These are phyloP conservation scores for Daldinia caldariorum DNA, from an alignment of 495 filamentous ascomycete genomes.

Conservation along the genomic window DNA sequence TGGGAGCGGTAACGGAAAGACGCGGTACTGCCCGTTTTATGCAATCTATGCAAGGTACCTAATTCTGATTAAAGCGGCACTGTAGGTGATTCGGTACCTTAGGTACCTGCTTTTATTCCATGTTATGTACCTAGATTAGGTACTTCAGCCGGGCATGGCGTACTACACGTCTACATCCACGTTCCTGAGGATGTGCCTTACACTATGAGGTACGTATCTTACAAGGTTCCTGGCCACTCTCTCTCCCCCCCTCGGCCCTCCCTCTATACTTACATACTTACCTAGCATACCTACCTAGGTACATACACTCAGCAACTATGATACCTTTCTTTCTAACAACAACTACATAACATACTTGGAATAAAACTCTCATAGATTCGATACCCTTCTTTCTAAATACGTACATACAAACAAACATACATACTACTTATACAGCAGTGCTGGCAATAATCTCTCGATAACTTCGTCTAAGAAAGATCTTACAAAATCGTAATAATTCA, in stretches of 20 bases:
- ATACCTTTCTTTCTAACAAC: slow-evolving; percentile 6
- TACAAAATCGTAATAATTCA: slow-evolving; percentile 27
- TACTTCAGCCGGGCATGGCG: not conserved
- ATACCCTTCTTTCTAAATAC: slow-evolving; percentile 36
- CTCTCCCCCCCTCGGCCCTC: not conserved
- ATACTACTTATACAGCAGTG: slow-evolving; percentile 28
- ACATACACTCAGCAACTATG: slow-evolving; percentile 2
- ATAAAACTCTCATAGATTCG: slow-evolving; percentile 36
- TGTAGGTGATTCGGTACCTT: not conserved
- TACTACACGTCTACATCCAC: slow-evolving; percentile 7
- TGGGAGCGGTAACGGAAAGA: not conserved
- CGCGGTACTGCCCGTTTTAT: not conserved
- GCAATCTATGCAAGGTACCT: not conserved
- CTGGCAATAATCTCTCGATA: slow-evolving; percentile 25
- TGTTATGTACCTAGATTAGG: not conserved
- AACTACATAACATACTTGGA: slow-evolving; percentile 23
- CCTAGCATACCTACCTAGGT: slow-evolving; percentile 1
- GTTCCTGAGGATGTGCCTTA: slow-evolving; percentile 10
- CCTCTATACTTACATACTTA: slow-evolving; percentile 3
- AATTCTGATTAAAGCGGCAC: not conserved
- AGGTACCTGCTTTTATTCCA: not conserved
- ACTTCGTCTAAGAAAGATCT: slow-evolving; percentile 15
- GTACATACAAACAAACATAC: slow-evolving; percentile 38
- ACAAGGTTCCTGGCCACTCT: slow-evolving; percentile 6
- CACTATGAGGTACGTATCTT: slow-evolving; percentile 2